Evolutionary conservation across 371 early-diverging fungal species (phyloP).

Genomic region (Phascolomyces articulosus): DNA sequence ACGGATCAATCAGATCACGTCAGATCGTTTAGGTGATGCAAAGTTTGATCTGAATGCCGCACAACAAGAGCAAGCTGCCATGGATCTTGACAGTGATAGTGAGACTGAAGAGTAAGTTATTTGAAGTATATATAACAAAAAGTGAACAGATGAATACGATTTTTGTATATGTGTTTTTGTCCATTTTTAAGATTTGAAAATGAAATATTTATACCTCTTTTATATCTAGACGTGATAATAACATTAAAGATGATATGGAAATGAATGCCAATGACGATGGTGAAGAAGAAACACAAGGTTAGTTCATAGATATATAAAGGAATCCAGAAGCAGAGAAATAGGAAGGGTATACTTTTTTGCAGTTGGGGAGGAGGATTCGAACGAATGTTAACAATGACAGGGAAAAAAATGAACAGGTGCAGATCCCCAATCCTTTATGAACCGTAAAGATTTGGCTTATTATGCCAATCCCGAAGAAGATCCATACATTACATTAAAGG

Average conservation of each 20-base stretch:
- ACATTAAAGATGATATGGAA: not conserved
- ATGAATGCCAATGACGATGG: not conserved
- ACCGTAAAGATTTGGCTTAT: constrained; percentile 79
- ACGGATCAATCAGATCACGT: constrained; percentile 72
- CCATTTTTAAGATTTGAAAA: not conserved
- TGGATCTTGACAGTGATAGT: constrained; percentile 32
- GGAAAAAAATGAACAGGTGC: not conserved
- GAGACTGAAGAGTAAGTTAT: constrained; percentile 11
- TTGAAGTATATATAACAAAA: not conserved
- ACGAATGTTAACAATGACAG: no score
- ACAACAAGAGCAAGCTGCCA: constrained; percentile 27
- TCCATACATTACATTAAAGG: constrained; percentile 73
- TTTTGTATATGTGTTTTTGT: no score
- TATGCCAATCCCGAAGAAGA: constrained; percentile 79
- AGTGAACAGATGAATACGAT: no score
- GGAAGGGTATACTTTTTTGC: no score
- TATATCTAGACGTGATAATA: not conserved
- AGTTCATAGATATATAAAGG: not conserved
- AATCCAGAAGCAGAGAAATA: no score
- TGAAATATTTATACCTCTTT: no score
- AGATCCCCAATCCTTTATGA: constrained; percentile 62
- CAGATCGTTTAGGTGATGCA: constrained; percentile 74
- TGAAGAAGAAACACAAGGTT: not conserved
- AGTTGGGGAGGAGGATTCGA: no score
- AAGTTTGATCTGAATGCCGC: constrained; percentile 68